Evolutionary conservation across 495 filamentous ascomycete species (phyloP).

Genomic region (Tetracladium setigerum): DNA sequence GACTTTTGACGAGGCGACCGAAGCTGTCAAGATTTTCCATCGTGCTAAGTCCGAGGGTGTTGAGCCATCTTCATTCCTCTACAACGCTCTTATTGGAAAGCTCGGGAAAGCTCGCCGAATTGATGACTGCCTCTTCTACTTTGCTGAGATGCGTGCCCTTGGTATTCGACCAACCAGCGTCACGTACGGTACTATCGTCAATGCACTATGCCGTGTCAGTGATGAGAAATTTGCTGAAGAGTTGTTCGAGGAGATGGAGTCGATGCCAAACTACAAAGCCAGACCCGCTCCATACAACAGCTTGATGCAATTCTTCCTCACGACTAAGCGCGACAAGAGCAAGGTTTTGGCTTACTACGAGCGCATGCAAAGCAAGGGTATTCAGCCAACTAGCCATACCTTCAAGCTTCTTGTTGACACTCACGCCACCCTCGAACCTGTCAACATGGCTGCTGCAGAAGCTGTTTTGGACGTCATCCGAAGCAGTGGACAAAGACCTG

Average conservation of each 20-base stretch:
- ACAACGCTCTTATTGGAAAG: slow-evolving; percentile 97
- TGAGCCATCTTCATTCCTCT: slow-evolving; percentile 91
- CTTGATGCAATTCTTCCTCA: slow-evolving; percentile 98
- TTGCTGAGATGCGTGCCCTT: slow-evolving; percentile 88
- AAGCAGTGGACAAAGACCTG: slow-evolving; percentile 62
- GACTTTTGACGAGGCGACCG: slow-evolving; percentile 94
- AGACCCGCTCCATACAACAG: slow-evolving; percentile 95
- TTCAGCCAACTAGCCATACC: slow-evolving; percentile 88
- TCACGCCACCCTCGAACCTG: slow-evolving; percentile 85
- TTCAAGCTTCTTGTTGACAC: slow-evolving; percentile 97
- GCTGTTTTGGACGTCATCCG: slow-evolving; percentile 73
- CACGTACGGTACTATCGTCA: slow-evolving; percentile 96
- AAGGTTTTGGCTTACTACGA: slow-evolving; percentile 97
- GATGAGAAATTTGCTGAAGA: slow-evolving; percentile 97
- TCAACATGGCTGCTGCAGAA: slow-evolving; percentile 88
- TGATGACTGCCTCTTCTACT: slow-evolving; percentile 96
- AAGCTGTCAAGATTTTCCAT: slow-evolving; percentile 95
- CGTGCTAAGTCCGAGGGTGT: slow-evolving; percentile 91
- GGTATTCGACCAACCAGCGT: slow-evolving; percentile 94
- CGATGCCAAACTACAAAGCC: slow-evolving; percentile 97
- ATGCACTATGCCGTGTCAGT: slow-evolving; percentile 92
- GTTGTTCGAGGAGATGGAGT: slow-evolving; percentile 98
- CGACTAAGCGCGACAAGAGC: slow-evolving; percentile 86
- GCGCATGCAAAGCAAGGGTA: slow-evolving; percentile 80
- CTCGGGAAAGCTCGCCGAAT: slow-evolving; percentile 95